These are phyloP conservation scores for Monosporascus sp. DNA, from an alignment of 2,329 filamentous ascomycete species.

Conservation along the genomic window DNA sequence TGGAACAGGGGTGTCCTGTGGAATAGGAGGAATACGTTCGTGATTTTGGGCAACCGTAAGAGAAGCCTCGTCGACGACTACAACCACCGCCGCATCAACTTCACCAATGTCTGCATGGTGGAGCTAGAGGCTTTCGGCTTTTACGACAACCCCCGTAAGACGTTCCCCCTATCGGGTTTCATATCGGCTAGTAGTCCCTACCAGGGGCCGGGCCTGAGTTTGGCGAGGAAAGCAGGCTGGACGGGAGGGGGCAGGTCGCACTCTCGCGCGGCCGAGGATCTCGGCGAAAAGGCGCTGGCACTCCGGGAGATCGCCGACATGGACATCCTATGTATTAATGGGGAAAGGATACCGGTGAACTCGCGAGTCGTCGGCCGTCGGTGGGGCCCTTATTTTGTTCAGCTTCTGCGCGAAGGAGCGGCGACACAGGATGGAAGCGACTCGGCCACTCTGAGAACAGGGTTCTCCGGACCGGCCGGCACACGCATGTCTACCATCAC, in stretches of 20 bases:
- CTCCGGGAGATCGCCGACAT: conserved; percentile 90
- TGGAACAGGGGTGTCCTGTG: conserved; percentile 96
- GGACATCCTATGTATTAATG: conserved; percentile 89
- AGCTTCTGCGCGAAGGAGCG: conserved; percentile 77
- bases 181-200: conserved; percentile 73
- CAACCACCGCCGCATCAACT: conserved; percentile 96
- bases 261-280: conserved; percentile 72
- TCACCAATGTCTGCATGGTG: conserved; percentile 93
- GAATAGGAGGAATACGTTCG: conserved; percentile 90
- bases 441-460: conserved; percentile 66
- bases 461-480: conserved; percentile 49
- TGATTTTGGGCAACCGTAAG: conserved; percentile 90
- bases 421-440: conserved; percentile 68
- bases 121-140: conserved; percentile 96
- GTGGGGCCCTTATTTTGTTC: conserved; percentile 96
- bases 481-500: conserved; percentile 77
- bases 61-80: conserved; percentile 95
- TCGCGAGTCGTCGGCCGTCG: conserved; percentile 80
- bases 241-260: conserved; percentile 72
- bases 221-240: conserved; percentile 54
- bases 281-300: conserved; percentile 74
- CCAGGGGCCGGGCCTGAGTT: conserved; percentile 49
- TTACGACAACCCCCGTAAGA: conserved; percentile 87
- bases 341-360: conserved; percentile 89
- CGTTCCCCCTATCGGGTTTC: conserved; percentile 73